A percentile compares a stretch with the other conserved stretches of the same genome.
Evolutionary conservation across 768 basidiomycete species (phyloP).

Genomic region (Leccinum boreale): DNA sequence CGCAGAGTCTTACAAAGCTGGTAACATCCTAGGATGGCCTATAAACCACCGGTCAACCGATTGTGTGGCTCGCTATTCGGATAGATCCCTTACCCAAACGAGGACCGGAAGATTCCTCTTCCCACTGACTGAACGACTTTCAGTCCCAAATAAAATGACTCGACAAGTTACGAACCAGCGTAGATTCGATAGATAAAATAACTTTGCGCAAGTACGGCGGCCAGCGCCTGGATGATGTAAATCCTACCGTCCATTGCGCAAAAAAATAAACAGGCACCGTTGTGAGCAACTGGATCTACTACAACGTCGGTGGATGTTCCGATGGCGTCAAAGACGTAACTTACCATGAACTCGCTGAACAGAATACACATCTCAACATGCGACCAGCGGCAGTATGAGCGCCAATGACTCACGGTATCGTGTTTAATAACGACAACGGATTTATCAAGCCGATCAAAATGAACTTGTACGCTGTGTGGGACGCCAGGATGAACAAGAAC

Average conservation of each 20-base stretch:
- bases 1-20: conserved; percentile 8
- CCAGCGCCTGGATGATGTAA: conserved; percentile 4
- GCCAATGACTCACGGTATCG: conserved; percentile 2
- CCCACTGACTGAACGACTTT: conserved; percentile 1
- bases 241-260: not conserved
- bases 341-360: conserved; percentile 8
- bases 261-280: not conserved
- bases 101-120: not conserved
- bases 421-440: not conserved
- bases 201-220: conserved; percentile 5
- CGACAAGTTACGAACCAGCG: not conserved
- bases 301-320: not conserved
- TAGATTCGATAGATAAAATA: conserved; percentile 16
- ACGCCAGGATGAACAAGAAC: not conserved
- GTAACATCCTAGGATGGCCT: conserved; percentile 1
- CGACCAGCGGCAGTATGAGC: not conserved
- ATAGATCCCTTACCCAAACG: conserved; percentile 10
- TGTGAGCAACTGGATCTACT: conserved; percentile 3
- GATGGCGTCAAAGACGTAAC: not conserved
- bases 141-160: not conserved
- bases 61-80: not conserved
- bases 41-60: not conserved
- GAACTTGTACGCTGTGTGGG: conserved; percentile 9
- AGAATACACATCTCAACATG: not conserved
- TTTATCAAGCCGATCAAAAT: not conserved